phyloP scores from a whole-genome alignment of 306 rosid species.

The Phaseolus lunatus region DNA sequence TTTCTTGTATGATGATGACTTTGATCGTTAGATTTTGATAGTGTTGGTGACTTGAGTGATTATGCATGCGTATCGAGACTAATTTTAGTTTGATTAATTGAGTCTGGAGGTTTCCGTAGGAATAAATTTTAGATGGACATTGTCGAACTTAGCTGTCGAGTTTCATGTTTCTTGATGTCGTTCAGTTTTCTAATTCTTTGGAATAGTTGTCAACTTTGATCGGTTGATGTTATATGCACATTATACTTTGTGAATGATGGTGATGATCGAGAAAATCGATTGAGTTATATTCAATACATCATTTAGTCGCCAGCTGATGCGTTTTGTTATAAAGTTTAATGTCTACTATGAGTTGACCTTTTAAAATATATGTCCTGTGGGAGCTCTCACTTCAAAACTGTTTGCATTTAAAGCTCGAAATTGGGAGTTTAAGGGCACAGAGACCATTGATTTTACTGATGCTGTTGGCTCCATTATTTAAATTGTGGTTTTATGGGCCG shows the following conservation, averaged over 20 bases:
- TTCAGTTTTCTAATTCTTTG: conserved; percentile 24
- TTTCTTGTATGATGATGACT: background rate
- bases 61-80: background rate
- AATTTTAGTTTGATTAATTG: conserved; percentile 2
- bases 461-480: conserved; percentile 98
- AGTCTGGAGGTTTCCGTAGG: background rate
- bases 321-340: background rate
- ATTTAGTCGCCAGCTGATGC: background rate
- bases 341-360: too few species aligned
- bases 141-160: conserved; percentile 17
- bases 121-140: background rate
- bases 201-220: background rate
- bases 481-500: too few species aligned
- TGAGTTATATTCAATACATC: background rate
- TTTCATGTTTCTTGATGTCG: conserved; percentile 7
- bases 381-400: conserved; percentile 98
- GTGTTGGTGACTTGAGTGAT: conserved; percentile 11
- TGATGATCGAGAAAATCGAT: background rate
- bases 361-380: conserved; percentile 98
- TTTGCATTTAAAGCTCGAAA: conserved; percentile 98
- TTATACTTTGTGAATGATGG: background rate
- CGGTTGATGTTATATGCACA: background rate
- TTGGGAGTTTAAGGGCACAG: conserved; percentile 98
- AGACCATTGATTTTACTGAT: conserved; percentile 95
- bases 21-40: conserved; percentile 4